Conservation (phyloP, 2,329 filamentous ascomycete species). For the Macrophomina pseudophaseolina region DNA sequence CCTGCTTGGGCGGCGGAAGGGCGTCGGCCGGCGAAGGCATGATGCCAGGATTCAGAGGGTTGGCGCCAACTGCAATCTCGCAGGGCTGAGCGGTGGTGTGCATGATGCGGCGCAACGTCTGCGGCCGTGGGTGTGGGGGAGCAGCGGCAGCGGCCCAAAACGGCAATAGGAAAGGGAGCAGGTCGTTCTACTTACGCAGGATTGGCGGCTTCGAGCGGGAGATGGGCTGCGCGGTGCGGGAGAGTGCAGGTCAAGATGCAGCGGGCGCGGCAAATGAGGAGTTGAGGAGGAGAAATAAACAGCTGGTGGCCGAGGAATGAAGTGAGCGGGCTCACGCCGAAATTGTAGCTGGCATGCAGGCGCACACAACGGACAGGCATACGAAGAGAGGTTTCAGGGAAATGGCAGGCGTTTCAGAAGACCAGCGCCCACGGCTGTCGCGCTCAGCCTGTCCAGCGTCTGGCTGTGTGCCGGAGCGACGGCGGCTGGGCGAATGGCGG, state of each 20-base stretch:
- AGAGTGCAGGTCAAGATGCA: conserved; percentile 3
- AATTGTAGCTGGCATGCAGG: conserved; percentile 17
- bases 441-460: not conserved
- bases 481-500: not conserved
- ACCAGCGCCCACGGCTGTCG: not conserved
- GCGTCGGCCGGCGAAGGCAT: not conserved
- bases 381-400: conserved; percentile 23
- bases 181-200: conserved; percentile 8
- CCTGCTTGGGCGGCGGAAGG: not conserved
- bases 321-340: not conserved
- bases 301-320: not conserved
- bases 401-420: conserved; percentile 24
- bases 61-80: conserved; percentile 11
- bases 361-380: conserved; percentile 16
- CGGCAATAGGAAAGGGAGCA: not conserved
- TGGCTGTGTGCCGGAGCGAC: not conserved
- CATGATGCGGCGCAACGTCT: conserved; percentile 5
- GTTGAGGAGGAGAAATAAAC: not conserved
- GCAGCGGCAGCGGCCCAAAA: conserved; percentile 8
- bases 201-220: not conserved
- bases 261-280: not conserved
- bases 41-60: not conserved
- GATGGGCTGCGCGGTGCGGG: not conserved
- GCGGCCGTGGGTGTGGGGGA: conserved; percentile 15
- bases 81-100: conserved; percentile 14